Base-by-base conservation (phyloP, 805 yeast genomes). In the Metschnikowia borealis region DNA sequence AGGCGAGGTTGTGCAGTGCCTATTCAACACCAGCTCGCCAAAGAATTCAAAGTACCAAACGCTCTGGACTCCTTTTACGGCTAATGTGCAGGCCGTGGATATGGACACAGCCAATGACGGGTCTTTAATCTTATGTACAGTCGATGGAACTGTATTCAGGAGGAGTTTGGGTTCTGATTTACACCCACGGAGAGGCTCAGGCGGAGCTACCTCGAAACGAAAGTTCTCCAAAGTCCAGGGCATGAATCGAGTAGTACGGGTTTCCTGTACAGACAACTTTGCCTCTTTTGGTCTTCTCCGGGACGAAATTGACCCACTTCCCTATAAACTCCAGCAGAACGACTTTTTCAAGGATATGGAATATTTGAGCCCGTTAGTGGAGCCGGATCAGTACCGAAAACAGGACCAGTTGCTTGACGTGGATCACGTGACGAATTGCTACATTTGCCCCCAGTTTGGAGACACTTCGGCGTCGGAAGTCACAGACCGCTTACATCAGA, bases 71-170 rank as follows among this genome's bases (percentile, higher is more conserved):
- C 87, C 91, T 0, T 73, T 79, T 49, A 80, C 79, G 45, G 63
- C 66, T 10, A 83, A 80, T 56, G 68, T 81, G 75, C 73, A 70
- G 49, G 89, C 81, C 44, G 70, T 69, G 3, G 96, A 89, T 66
- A 77, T 87, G 32, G 92, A 84, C 59, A 74, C 84, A 40, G 79
- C 86, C 2, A 70, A 67, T 15, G 87, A 84, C 59, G 95, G 95
- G 0, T 81, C 87, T 0, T 64, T 88, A 2, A 70, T 90, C 1
- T 62, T 91, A 1, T 79, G 86, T 54, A 85, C 94, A 0, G 64
- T 71, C 18, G 81, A 82, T 44, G 97, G 97, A 0, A 77, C 84
- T 20, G 87, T 80, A 0, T 89, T 79, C 56, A 70, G 72, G 55
- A 77, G 68, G 13, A 39, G 23, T 15, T 41, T 46, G 64, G n/a